Base-by-base conservation (phyloP, 2,329 filamentous ascomycete genomes). In the Apiospora phragmitis region DNA sequence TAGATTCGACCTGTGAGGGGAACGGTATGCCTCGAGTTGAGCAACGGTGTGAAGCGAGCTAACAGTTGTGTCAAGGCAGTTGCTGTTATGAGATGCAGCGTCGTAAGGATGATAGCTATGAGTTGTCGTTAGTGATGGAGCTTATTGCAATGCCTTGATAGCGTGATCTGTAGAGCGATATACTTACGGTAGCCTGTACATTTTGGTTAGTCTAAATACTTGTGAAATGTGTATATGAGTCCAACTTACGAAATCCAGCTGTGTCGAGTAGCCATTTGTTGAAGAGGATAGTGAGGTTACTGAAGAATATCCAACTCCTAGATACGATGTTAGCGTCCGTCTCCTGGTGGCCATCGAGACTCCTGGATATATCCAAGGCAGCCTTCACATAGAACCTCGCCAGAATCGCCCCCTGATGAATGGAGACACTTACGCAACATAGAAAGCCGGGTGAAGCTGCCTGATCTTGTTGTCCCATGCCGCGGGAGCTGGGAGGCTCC, bases 211-310 rank as follows among this genome's bases (percentile, higher is more conserved):
- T 35, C 6, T 21, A 1, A 1, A 32, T 43, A n/a, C 6, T 43
- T 9, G 21, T 21, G n/a, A 8, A 67, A 11, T 45, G 24, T n/a
- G 24, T 2, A 21, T 9, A 67, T 9, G 41, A 21, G 4, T 1
- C 3, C 7, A n/a, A 67, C 69, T 70, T 70, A 93, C 92, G 87
- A 81, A 95, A 95, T 71, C 91, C 88, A 77, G 88, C 88, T 71
- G 89, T 91, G 79, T 93, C 90, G 72, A 97, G 87, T 65, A 97
- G 90, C 88, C 92, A 95, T 85, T 97, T 97, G 87, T 97, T 97
- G 87, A 96, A 96, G 74, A 97, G 84, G 79, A 97, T 97, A 73
- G 95, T 94, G 77, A 89, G 86, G 74, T 93, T 95, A 77, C 93
- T 95, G 79, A 96, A 89, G 74, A 93, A 86, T 75, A 97, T 96